phyloP scores from a whole-genome alignment of 129 eudicot genomes.

The Helichrysum umbraculigerum region DNA sequence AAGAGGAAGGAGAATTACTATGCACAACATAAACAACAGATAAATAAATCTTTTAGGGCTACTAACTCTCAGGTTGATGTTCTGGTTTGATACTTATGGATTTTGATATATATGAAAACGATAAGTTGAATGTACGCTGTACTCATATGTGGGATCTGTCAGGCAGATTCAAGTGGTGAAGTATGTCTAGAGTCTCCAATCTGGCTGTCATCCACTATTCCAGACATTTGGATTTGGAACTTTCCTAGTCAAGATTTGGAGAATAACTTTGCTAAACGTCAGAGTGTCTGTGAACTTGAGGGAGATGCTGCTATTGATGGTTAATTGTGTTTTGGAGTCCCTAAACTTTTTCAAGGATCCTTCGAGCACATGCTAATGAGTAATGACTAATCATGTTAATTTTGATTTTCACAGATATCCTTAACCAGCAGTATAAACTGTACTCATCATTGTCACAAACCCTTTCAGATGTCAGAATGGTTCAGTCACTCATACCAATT shows the following conservation, averaged over 20 bases:
- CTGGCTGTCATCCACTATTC: slow-evolving; percentile 80
- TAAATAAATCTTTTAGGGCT: slow-evolving; percentile 30
- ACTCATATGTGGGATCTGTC: slow-evolving; percentile 31
- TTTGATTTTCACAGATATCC: slow-evolving; percentile 57
- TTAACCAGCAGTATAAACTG: slow-evolving; percentile 64
- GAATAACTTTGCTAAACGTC: slow-evolving; percentile 47
- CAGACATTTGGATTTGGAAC: slow-evolving; percentile 82
- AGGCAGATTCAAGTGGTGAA: slow-evolving; percentile 63
- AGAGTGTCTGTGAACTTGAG: slow-evolving; percentile 91
- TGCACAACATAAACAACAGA: slow-evolving; percentile 31
- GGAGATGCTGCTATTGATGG: slow-evolving; percentile 89
- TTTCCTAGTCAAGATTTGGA: slow-evolving; percentile 41
- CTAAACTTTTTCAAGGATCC: not conserved
- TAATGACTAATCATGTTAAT: not conserved
- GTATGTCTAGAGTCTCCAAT: slow-evolving; percentile 37
- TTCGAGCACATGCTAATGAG: slow-evolving; percentile 14
- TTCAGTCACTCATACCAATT: slow-evolving; percentile 94
- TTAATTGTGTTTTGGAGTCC: slow-evolving; percentile 37
- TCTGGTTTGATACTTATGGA: slow-evolving; percentile 17
- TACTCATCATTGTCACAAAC: slow-evolving; percentile 80
- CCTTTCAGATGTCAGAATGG: slow-evolving; percentile 74
- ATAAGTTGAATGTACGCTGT: slow-evolving; percentile 20
- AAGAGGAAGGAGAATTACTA: slow-evolving; percentile 30
- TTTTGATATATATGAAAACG: slow-evolving; percentile 20
- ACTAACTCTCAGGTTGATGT: slow-evolving; percentile 50